Base-by-base conservation (phyloP, 331 rosid species). In the Dryas integrifolia region DNA sequence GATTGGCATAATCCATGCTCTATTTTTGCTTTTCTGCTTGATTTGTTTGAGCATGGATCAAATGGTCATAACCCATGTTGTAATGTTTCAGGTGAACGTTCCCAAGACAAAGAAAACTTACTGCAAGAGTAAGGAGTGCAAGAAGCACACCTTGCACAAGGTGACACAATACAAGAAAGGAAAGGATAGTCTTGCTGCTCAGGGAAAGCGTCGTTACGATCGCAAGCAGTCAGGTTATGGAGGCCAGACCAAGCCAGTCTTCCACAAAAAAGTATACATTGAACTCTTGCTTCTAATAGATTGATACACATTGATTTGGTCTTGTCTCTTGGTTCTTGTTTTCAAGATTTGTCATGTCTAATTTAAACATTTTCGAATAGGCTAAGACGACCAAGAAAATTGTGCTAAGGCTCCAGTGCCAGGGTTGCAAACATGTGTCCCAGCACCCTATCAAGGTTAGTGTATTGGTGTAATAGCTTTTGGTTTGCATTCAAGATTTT, bases 121-220 rank as follows among this genome's bases (percentile, higher is more conserved):
- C 88, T 93, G 97, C 88, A 93, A 91, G 87, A 93, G 81, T 78
- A 93, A 93, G 85, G 97, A 85, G n/a, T 91, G 98, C 92, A 93
- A 70, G 80, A 93, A 93, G 87, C 98, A 93, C 76, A 89, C 96
- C 47, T 76, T 91, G 73, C 98, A 93, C 81, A 93, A 93, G 78
- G 98, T 92, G 0, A 92, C 98, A 2, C 97, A 92, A 67, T 92
- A 90, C 77, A 92, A 92, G 82, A 92, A 89, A 85, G 96, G 97
- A 0, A 92, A 92, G 78, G 98, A 88, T 18, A 85, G 91, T 50
- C 92, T 90, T 57, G 96, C 96, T 35, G 98, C 88, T 50, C 93
- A 92, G 76, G 98, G 98, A 7, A 92, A 92, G 83, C 87, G 97
- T 43, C 97, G 98, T 71, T 92, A 92, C 70, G 98, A 92, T 65